Percentiles rank a stretch among this genome's conserved stretches.
These are phyloP conservation scores for Diospyros kaki DNA, from an alignment of 148 eudicot genomes.

Conservation along the genomic window DNA sequence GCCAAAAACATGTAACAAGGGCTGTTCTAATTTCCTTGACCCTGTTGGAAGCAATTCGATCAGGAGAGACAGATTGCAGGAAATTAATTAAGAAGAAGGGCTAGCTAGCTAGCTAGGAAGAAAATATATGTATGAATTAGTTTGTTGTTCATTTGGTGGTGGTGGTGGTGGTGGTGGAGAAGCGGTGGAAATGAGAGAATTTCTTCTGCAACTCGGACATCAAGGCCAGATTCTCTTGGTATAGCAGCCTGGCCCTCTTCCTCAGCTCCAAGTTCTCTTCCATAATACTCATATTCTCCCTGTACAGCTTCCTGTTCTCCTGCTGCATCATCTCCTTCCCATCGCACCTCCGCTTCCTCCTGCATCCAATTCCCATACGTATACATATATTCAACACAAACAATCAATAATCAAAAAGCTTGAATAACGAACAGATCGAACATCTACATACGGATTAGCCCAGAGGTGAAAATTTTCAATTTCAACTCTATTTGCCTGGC, in stretches of 20 bases:
- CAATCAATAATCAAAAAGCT: neutral
- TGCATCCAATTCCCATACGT: slow-evolving; percentile 4
- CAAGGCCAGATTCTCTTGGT: slow-evolving; percentile 66
- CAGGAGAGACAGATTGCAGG: no score
- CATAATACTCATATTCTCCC: slow-evolving; percentile 70
- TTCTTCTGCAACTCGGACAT: slow-evolving; percentile 48
- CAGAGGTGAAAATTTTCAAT: no score
- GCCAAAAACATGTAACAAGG: no score
- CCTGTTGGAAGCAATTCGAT: no score
- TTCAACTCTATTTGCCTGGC: no score
- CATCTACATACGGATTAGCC: no score
- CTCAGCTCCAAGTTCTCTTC: slow-evolving; percentile 68
- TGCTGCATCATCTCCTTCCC: slow-evolving; percentile 51
- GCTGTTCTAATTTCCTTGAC: no score
- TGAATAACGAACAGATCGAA: neutral
- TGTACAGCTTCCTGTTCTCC: slow-evolving; percentile 75
- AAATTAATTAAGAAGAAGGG: no score
- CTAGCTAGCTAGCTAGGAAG: no score
- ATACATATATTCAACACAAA: slow-evolving; percentile 15
- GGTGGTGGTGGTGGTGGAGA: neutral
- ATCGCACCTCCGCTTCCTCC: slow-evolving; percentile 16
- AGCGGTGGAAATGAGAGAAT: slow-evolving; percentile 10
- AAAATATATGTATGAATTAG: no score
- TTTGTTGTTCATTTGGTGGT: neutral
- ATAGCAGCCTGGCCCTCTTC: slow-evolving; percentile 55